Evolutionary conservation across 2,329 filamentous ascomycete species (phyloP).

Genomic region (Seiridium cupressi): DNA sequence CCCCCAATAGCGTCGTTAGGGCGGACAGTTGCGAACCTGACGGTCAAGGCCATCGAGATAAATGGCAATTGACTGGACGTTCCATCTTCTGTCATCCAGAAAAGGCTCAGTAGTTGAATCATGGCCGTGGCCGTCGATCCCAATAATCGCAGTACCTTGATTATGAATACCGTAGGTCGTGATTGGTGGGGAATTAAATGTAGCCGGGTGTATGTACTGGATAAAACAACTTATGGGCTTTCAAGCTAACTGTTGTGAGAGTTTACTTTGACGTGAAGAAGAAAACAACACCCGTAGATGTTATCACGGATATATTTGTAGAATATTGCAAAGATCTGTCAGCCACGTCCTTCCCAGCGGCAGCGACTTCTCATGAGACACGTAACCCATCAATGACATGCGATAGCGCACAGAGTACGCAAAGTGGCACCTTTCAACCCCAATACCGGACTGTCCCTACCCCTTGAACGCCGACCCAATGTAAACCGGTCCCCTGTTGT

Average conservation of each 20-base stretch:
- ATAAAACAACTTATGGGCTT: no score
- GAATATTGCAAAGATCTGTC: not conserved
- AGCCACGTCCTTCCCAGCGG: not conserved
- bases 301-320: not conserved
- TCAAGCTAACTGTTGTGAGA: no score
- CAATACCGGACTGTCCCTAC: not conserved
- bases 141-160: no score
- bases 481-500: not conserved
- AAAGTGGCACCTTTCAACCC: not conserved
- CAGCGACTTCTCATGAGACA: not conserved
- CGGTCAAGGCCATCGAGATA: not conserved
- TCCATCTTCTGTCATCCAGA: no score
- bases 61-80: not conserved
- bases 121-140: no score
- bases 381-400: conserved; percentile 2
- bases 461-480: conserved; percentile 4
- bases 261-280: no score
- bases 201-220: no score
- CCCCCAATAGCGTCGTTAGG: not conserved
- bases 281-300: not conserved
- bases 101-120: no score
- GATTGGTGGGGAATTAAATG: no score
- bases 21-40: no score
- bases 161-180: no score
- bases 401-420: not conserved